phyloP scores from a whole-genome alignment of 176 grass and related monocot genomes.

The Saccharum spontaneum region DNA sequence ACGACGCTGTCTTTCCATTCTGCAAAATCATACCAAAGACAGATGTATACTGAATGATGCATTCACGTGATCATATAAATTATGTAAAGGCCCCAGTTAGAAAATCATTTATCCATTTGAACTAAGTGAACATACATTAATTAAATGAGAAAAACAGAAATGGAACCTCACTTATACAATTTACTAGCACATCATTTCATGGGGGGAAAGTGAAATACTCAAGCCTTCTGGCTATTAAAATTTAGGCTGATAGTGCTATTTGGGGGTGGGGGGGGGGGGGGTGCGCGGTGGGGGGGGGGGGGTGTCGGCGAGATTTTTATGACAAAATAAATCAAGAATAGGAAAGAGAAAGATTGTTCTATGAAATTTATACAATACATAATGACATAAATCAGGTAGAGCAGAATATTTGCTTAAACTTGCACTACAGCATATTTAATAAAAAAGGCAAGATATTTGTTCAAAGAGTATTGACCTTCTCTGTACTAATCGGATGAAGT shows the following conservation, averaged over 20 bases:
- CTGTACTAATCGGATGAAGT: slow-evolving; percentile 92
- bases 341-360: background rate
- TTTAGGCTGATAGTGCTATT: background rate
- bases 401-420: slow-evolving; percentile 5
- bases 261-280: background rate
- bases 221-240: background rate
- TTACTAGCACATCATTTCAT: background rate
- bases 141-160: background rate
- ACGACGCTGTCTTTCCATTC: slow-evolving; percentile 85
- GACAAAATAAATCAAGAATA: slow-evolving; percentile 4
- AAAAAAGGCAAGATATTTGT: slow-evolving; percentile 24
- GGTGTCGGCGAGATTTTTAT: background rate
- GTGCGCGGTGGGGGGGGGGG: too few relatives aligned
- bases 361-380: slow-evolving; percentile 8
- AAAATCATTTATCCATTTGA: slow-evolving; percentile 20
- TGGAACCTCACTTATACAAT: background rate
- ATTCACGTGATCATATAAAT: slow-evolving; percentile 17
- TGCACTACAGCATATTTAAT: slow-evolving; percentile 13
- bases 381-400: background rate
- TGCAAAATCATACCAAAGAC: slow-evolving; percentile 37
- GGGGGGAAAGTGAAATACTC: background rate
- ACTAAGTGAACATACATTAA: background rate
- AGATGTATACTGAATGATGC: slow-evolving; percentile 17
- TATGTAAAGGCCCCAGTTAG: background rate
- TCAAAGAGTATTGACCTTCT: slow-evolving; percentile 52